Conservation (phyloP, 2,329 filamentous ascomycete genomes). For the Penicillium expansum region DNA sequence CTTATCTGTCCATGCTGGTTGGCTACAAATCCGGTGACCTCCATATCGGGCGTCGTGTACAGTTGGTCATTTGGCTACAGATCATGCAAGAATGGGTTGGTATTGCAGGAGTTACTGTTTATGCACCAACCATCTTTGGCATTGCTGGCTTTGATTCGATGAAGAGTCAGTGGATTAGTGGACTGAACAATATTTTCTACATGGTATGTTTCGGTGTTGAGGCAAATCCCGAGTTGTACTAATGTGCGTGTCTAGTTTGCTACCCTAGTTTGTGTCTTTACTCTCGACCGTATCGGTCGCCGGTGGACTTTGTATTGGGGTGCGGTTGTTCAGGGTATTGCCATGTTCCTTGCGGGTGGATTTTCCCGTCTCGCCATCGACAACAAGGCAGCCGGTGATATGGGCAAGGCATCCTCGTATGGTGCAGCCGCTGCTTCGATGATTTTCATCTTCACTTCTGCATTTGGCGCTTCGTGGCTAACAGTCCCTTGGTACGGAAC, state of each 20-base stretch:
- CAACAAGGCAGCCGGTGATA: constrained; percentile 48
- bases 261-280: constrained; percentile 68
- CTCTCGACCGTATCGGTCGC: constrained; percentile 65
- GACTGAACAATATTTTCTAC: constrained; percentile 56
- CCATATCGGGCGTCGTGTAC: constrained; percentile 65
- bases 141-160: constrained; percentile 63
- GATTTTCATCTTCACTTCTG: constrained; percentile 66
- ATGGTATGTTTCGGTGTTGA: constrained; percentile 41
- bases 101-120: constrained; percentile 67
- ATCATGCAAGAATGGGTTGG: constrained; percentile 70
- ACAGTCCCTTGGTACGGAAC: constrained; percentile 51
- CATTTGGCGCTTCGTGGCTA: constrained; percentile 65
- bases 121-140: constrained; percentile 58
- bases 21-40: constrained; percentile 63
- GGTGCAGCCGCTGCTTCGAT: constrained; percentile 67
- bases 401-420: constrained; percentile 50
- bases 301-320: constrained; percentile 70
- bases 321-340: constrained; percentile 60
- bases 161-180: constrained; percentile 64
- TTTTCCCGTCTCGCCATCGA: constrained; percentile 57
- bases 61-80: constrained; percentile 69
- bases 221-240: background rate
- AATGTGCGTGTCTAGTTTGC: constrained; percentile 49
- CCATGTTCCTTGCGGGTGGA: constrained; percentile 66
- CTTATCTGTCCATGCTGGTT: constrained; percentile 65